A percentile compares a stretch with the other conserved stretches of the same genome.
These are phyloP conservation scores for Trichoderma pleuroti DNA, from an alignment of 2,329 filamentous ascomycete species.

Conservation along the genomic window DNA sequence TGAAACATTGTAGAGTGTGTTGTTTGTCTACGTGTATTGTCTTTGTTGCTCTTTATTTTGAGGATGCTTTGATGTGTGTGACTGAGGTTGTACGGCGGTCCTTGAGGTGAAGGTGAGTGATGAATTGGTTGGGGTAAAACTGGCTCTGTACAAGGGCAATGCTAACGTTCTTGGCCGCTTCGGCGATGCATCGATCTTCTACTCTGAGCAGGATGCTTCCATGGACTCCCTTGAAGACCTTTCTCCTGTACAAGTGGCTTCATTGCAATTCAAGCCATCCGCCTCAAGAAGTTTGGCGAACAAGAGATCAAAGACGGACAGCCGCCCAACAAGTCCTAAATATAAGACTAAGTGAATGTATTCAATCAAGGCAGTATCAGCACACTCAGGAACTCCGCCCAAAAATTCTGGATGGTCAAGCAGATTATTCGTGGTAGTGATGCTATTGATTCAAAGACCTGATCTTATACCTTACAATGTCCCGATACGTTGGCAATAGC, in stretches of 20 bases:
- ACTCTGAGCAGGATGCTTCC: conserved; percentile 45
- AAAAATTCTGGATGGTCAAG: too few relatives aligned
- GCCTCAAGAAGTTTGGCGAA: conserved; percentile 49
- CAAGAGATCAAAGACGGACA: conserved; percentile 30
- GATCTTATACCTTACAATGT: too few relatives aligned
- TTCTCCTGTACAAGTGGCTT: conserved; percentile 59
- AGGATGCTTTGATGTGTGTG: not conserved
- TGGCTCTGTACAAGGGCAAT: conserved; percentile 45
- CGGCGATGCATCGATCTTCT: conserved; percentile 47
- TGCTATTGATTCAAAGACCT: too few relatives aligned
- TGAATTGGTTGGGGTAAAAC: conserved; percentile 23
- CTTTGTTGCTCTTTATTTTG: not conserved
- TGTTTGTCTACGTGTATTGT: not conserved
- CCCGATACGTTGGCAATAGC: too few relatives aligned
- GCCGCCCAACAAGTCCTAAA: conserved; percentile 21
- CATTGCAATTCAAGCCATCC: conserved; percentile 67
- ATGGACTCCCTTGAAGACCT: conserved; percentile 51
- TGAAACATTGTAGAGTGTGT: not conserved
- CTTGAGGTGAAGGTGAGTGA: not conserved
- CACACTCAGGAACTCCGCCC: not conserved
- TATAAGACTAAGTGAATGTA: not conserved
- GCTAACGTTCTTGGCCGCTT: conserved; percentile 46
- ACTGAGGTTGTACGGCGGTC: not conserved
- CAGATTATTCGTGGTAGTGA: too few relatives aligned
- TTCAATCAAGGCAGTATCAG: not conserved